Conservation (phyloP, 768 basidiomycete species). For the Pleurotus tuoliensis region DNA sequence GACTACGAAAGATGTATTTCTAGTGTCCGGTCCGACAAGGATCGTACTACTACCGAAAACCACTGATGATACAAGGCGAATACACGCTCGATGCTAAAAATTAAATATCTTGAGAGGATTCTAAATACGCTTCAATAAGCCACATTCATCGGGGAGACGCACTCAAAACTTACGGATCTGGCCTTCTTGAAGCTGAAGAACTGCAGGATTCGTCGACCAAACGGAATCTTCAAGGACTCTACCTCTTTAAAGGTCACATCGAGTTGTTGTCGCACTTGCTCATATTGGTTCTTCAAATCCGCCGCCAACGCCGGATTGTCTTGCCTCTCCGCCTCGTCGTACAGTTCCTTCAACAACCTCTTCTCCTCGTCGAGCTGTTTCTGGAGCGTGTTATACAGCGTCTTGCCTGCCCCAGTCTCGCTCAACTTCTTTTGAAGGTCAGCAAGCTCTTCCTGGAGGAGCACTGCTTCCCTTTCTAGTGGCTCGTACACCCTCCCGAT, state of each 20-base stretch:
- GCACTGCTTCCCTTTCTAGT: not conserved
- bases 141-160: too few relatives aligned
- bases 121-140: too few relatives aligned
- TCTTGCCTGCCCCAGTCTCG: constrained; percentile 8
- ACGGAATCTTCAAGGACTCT: constrained; percentile 3
- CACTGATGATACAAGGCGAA: too few relatives aligned
- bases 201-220: constrained; percentile 2
- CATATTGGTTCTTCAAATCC: constrained; percentile 4
- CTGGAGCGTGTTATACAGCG: constrained; percentile 7
- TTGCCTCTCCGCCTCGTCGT: constrained; percentile 5
- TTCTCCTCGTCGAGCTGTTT: constrained; percentile 10
- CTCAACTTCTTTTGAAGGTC: constrained; percentile 6
- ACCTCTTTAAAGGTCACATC: constrained; percentile 9
- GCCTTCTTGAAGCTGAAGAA: constrained; percentile 7
- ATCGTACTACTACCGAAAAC: too few relatives aligned
- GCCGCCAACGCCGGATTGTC: not conserved
- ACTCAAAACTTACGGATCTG: not conserved
- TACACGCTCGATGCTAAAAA: too few relatives aligned
- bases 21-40: too few relatives aligned
- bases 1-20: too few relatives aligned
- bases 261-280: constrained; percentile 1
- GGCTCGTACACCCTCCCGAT: constrained; percentile 2
- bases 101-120: too few relatives aligned
- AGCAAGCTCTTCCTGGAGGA: constrained; percentile 11
- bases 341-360: constrained; percentile 4